A percentile compares a stretch with the other conserved stretches of the same genome.
Conservation (phyloP, 306 rosid species). For the Malus fusca region DNA sequence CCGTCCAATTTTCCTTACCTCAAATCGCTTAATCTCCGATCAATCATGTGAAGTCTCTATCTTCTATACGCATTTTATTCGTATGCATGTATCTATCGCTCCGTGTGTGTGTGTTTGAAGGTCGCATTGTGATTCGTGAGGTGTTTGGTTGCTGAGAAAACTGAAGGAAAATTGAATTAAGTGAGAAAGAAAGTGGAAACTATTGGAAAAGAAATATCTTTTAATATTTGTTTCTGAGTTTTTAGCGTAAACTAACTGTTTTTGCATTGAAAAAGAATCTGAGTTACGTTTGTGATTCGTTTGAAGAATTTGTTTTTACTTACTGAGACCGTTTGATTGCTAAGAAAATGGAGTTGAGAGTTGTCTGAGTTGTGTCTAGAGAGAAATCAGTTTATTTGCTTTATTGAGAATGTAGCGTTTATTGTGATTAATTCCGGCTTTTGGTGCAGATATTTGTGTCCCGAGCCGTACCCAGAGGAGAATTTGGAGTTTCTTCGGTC, state of each 20-base stretch:
- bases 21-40: constrained; percentile 60
- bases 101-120: neutral
- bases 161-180: neutral
- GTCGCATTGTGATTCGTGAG: neutral
- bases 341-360: neutral
- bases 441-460: constrained; percentile 76
- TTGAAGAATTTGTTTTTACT: neutral
- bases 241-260: neutral
- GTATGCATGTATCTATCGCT: neutral
- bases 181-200: neutral
- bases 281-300: neutral
- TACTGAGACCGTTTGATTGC: neutral
- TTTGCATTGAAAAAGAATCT: neutral
- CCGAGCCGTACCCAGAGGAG: constrained; percentile 81
- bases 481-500: constrained; percentile 67
- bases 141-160: neutral
- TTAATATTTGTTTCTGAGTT: neutral
- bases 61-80: neutral
- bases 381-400: neutral
- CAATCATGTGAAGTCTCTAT: constrained; percentile 53
- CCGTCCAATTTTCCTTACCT: constrained; percentile 67
- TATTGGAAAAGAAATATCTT: neutral
- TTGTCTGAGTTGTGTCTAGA: neutral
- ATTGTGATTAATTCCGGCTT: constrained; percentile 3
- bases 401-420: neutral